Percentiles rank a stretch among this genome's conserved stretches.
phyloP scores from a whole-genome alignment of 148 eudicot species.

The Amaranthus hypochondriacus region DNA sequence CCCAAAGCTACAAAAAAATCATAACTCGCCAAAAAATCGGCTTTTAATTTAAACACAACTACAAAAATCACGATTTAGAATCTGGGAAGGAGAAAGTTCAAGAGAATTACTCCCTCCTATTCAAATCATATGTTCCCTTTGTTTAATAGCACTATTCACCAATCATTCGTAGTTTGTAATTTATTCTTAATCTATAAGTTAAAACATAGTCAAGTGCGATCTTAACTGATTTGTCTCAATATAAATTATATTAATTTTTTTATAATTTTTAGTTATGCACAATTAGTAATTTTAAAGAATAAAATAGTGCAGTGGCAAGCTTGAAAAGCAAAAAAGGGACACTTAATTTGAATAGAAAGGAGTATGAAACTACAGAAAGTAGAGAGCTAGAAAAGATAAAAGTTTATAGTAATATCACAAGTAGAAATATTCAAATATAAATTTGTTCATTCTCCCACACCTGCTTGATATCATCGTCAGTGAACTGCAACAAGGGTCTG shows the following conservation, averaged over 20 bases:
- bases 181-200: too few species aligned
- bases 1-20: background rate
- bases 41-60: background rate
- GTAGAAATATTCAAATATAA: background rate
- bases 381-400: background rate
- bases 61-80: background rate
- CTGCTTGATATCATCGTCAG: conserved; percentile 86
- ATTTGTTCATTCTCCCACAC: conserved; percentile 25
- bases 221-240: too few species aligned
- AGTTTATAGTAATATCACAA: background rate
- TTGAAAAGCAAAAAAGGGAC: background rate
- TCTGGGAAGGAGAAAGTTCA: background rate
- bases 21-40: background rate
- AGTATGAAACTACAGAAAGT: too few species aligned
- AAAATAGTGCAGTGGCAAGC: background rate
- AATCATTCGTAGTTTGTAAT: too few species aligned
- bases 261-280: too few species aligned
- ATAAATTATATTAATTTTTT: too few species aligned
- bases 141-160: too few species aligned
- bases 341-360: background rate
- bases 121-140: too few species aligned
- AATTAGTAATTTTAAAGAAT: too few species aligned
- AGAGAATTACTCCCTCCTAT: background rate
- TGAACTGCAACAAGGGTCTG: conserved; percentile 92
- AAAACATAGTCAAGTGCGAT: too few species aligned